These are phyloP conservation scores for Stephania cephalantha DNA, from an alignment of 164 flowering plant genomes.

Conservation along the genomic window DNA sequence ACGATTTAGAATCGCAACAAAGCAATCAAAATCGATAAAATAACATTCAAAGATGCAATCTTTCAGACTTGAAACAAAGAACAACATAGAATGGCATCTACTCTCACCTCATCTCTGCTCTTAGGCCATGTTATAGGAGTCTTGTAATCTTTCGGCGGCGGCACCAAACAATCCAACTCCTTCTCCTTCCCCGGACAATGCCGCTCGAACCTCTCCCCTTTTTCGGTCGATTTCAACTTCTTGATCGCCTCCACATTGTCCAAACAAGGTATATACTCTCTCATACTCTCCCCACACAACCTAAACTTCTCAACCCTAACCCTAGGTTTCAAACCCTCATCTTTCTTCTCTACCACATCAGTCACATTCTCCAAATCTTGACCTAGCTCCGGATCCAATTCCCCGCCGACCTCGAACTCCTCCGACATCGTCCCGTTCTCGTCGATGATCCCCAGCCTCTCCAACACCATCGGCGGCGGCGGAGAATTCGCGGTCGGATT, in stretches of 20 bases:
- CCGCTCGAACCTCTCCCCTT: slow-evolving; percentile 64
- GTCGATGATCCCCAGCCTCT: slow-evolving; percentile 37
- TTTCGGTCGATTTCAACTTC: slow-evolving; percentile 49
- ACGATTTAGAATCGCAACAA: neutral
- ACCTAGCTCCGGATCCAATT: slow-evolving; percentile 50
- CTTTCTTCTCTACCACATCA: slow-evolving; percentile 15
- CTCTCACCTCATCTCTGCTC: slow-evolving; percentile 82
- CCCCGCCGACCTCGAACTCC: slow-evolving; percentile 50
- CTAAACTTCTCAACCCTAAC: slow-evolving; percentile 41
- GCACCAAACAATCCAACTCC: slow-evolving; percentile 71
- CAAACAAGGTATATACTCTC: slow-evolving; percentile 71
- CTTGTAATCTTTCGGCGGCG: slow-evolving; percentile 64
- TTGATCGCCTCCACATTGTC: slow-evolving; percentile 57
- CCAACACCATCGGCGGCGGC: slow-evolving; percentile 19
- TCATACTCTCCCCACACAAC: slow-evolving; percentile 52
- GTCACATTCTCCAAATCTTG: slow-evolving; percentile 45
- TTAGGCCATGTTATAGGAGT: slow-evolving; percentile 81
- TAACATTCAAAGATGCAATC: neutral
- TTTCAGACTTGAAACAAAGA: neutral
- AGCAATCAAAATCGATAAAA: neutral
- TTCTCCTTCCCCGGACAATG: slow-evolving; percentile 67
- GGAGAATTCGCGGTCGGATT: slow-evolving; percentile 4
- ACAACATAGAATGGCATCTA: neutral
- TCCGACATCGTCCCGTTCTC: slow-evolving; percentile 45
- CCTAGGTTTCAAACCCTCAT: slow-evolving; percentile 15